A percentile compares a stretch with the other conserved stretches of the same genome.
Conservation (phyloP, 352 stramenopile genomes). For the Phytophthora foliorum region DNA sequence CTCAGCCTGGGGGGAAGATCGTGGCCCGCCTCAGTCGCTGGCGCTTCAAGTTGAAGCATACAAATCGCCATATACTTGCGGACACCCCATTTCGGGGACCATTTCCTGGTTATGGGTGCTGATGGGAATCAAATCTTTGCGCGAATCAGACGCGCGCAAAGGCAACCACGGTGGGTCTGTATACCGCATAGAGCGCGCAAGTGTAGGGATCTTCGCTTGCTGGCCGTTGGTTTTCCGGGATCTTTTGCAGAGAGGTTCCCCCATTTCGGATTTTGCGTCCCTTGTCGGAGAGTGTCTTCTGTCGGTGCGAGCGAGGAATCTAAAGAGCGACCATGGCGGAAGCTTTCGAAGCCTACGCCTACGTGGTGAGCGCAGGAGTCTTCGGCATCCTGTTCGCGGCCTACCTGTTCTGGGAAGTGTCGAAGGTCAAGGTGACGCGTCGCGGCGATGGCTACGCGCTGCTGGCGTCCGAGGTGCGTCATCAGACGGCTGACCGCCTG, state of each 20-base stretch:
- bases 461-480: slow-evolving; percentile 74
- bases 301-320: slow-evolving; percentile 13
- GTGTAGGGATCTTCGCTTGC: slow-evolving; percentile 36
- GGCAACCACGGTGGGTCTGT: slow-evolving; percentile 37
- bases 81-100: neutral
- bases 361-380: slow-evolving; percentile 64
- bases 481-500: slow-evolving; percentile 86
- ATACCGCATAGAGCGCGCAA: slow-evolving; percentile 49
- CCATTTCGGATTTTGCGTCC: slow-evolving; percentile 81
- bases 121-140: slow-evolving; percentile 38
- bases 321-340: slow-evolving; percentile 54
- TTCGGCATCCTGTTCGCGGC: slow-evolving; percentile 87
- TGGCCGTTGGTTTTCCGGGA: slow-evolving; percentile 31
- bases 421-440: slow-evolving; percentile 90
- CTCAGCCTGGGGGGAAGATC: slow-evolving; percentile 1
- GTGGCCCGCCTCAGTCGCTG: neutral
- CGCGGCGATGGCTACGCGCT: slow-evolving; percentile 87
- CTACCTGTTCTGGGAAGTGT: slow-evolving; percentile 91
- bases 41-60: slow-evolving; percentile 33
- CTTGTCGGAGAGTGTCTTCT: slow-evolving; percentile 10
- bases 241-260: neutral
- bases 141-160: slow-evolving; percentile 30
- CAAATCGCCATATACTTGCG: slow-evolving; percentile 25
- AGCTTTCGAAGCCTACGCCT: slow-evolving; percentile 71
- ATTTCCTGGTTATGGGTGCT: neutral